phyloP scores from a whole-genome alignment of 345 rosid species.

The Leavenworthia alabamica region DNA sequence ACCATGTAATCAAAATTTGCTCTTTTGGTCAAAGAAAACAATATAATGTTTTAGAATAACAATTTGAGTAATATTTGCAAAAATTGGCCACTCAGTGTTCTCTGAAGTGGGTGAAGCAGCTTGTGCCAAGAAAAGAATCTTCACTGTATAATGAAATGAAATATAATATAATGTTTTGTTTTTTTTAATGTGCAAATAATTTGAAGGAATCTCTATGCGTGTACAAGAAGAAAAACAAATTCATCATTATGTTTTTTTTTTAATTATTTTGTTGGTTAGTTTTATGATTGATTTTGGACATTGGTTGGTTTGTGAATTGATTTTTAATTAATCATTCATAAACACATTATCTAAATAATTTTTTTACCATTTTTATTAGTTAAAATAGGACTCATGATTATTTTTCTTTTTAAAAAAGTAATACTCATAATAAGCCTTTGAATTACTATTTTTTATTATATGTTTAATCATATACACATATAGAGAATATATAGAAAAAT shows the following conservation, averaged over 20 bases:
- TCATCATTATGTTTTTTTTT: slow-evolving; percentile 27
- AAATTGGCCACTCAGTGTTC: slow-evolving; percentile 31
- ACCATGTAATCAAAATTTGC: slow-evolving; percentile 14
- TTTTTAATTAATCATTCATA: too few species aligned
- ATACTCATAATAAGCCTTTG: too few species aligned
- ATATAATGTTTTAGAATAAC: slow-evolving; percentile 21
- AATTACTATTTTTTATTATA: too few species aligned
- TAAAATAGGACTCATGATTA: too few species aligned
- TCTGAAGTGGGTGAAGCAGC: slow-evolving; percentile 31
- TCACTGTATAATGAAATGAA: slow-evolving; percentile 10
- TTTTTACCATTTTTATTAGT: too few species aligned
- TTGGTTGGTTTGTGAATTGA: too few species aligned
- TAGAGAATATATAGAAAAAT: too few species aligned
- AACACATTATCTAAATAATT: too few species aligned
- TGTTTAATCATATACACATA: too few species aligned
- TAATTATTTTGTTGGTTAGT: background rate
- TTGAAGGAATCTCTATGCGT: slow-evolving; percentile 31
- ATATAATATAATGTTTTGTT: slow-evolving; percentile 5
- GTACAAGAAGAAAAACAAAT: slow-evolving; percentile 7
- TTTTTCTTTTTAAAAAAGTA: too few species aligned
- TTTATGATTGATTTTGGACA: too few species aligned
- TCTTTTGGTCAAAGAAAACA: slow-evolving; percentile 29
- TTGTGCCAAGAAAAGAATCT: slow-evolving; percentile 50
- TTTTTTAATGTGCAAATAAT: slow-evolving; percentile 22
- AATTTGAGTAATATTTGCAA: slow-evolving; percentile 21